phyloP scores from a whole-genome alignment of 257 asterid genomes.

The Nicotiana benthamiana region DNA sequence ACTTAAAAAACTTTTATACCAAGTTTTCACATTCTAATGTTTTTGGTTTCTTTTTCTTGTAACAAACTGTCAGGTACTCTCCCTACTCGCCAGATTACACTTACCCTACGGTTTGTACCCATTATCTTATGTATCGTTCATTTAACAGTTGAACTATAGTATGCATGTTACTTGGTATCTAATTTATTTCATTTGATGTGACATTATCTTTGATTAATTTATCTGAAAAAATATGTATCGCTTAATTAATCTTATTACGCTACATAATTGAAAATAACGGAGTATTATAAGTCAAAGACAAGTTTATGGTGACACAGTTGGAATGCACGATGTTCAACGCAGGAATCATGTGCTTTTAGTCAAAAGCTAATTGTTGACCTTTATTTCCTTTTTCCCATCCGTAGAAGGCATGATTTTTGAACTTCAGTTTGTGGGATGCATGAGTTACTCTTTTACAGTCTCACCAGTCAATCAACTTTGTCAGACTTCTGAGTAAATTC shows the following conservation, averaged over 20 bases:
- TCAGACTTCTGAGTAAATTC: neutral
- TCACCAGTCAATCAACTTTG: neutral
- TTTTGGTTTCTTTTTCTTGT: slow-evolving; percentile 2
- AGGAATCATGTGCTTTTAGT: neutral
- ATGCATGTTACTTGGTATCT: neutral
- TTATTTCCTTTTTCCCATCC: neutral
- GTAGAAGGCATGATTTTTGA: neutral
- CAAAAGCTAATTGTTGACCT: neutral
- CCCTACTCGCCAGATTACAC: slow-evolving; percentile 67
- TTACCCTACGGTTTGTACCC: slow-evolving; percentile 73
- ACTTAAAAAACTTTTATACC: neutral
- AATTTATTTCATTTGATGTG: neutral
- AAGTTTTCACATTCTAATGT: slow-evolving; percentile 6
- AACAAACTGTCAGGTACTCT: slow-evolving; percentile 59
- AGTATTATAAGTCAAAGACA: neutral
- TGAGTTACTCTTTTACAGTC: neutral
- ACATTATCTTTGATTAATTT: no score
- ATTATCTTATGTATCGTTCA: neutral
- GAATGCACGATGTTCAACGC: neutral
- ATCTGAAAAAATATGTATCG: no score
- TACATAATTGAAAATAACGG: no score
- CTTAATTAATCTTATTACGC: no score
- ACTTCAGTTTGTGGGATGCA: neutral
- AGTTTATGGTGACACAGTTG: neutral
- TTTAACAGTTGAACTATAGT: neutral